Base-by-base conservation (phyloP, 164 flowering plant genomes). In the Stephania yunnanensis region DNA sequence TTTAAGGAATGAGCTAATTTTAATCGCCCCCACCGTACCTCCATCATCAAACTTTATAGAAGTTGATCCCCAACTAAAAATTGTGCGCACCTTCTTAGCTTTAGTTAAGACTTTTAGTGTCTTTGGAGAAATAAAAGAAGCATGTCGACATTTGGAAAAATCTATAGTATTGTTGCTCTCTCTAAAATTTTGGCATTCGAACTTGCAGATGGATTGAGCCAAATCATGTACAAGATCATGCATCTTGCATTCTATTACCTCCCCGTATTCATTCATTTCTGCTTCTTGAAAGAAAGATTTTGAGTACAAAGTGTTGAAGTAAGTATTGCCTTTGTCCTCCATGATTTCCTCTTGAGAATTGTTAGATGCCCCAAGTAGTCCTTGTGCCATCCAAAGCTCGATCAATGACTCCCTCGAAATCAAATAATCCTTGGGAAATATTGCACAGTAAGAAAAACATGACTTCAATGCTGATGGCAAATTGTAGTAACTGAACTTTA, bases 201-300 rank as follows among this genome's bases (percentile, higher is more conserved):
- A 4, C 31, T 17, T 10, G 12, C 44, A 5, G n/a, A 74, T 44
- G 22, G 42, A 44, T 12, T 12, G 55, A 11, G 75, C 75, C 19
- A 73, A 69, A 73, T 73, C 75, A 17, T 73, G 55, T 6, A 67
- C 71, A 55, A 78, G 73, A 74, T 78, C 80, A 50, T 78, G 77
- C 76, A 78, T 73, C 45, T 74, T 74, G 58, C 70, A 74, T 13
- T 6, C 1, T 22, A 1, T 5, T 74, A 46, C 15, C 11, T 19
- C 45, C 11, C 22, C 45, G 22, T 10, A n/a, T 12, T 20, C n/a
- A n/a, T 45, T 17, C n/a, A 9, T 46, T 25, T 46, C 22, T 8
- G 44, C 25, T 19, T 66, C 70, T 22, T 67, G 61, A 22, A 74
- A 74, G 76, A 74, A 74, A 45, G 70, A 74, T 30, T 64, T 65